These are phyloP conservation scores for Solanum medicagineum DNA, from an alignment of 257 asterid genomes.

Conservation along the genomic window DNA sequence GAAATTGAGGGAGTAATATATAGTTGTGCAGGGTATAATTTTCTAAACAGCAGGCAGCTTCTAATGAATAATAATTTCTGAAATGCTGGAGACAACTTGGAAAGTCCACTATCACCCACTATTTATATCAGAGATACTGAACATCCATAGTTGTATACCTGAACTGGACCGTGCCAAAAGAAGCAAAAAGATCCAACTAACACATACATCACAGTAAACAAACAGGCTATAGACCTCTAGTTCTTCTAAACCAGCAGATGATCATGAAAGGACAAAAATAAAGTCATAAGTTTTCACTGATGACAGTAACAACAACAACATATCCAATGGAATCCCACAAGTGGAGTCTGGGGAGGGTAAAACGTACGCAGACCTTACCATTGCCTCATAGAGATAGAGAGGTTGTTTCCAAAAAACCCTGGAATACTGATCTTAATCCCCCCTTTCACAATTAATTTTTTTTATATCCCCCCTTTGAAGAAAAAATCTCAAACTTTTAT, in stretches of 20 bases:
- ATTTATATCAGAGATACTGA: background rate
- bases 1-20: background rate
- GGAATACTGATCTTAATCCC: no score
- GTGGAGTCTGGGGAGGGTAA: no score
- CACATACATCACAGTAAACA: background rate
- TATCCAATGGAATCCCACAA: no score
- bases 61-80: background rate
- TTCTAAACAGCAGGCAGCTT: background rate
- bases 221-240: background rate
- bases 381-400: no score
- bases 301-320: background rate
- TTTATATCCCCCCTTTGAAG: no score
- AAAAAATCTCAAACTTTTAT: no score
- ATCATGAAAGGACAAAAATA: background rate
- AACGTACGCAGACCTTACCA: no score
- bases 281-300: background rate
- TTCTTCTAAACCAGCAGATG: background rate
- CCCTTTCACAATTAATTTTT: no score
- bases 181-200: background rate
- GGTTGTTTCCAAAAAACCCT: no score
- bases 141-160: background rate
- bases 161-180: background rate
- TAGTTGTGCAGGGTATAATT: background rate
- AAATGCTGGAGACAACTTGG: background rate
- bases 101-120: background rate